Evolutionary conservation across 2,329 filamentous ascomycete species (phyloP).

Genomic region (Paracamarosporium sp.): DNA sequence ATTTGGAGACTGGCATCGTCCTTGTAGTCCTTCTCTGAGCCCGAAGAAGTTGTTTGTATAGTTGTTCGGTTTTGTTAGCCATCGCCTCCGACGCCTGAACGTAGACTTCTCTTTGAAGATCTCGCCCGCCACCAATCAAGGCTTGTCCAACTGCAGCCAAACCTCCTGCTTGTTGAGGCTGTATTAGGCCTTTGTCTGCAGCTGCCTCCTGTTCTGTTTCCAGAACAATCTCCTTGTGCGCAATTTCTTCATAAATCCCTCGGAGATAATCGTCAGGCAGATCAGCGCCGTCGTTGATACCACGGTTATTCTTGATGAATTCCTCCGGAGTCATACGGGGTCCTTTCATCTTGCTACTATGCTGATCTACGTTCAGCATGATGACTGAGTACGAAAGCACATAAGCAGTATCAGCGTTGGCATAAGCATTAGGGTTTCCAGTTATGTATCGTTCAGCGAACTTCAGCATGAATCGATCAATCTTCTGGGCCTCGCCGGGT

Average conservation of each 20-base stretch:
- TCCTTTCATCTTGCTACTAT: constrained; percentile 82
- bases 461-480: constrained; percentile 99
- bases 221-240: constrained; percentile 88
- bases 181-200: constrained; percentile 72
- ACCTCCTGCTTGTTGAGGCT: constrained; percentile 66
- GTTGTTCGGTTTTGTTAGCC: constrained; percentile 77
- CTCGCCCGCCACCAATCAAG: constrained; percentile 88
- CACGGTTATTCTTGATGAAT: constrained; percentile 98
- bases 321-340: constrained; percentile 94
- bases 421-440: constrained; percentile 95
- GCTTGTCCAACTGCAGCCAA: constrained; percentile 87
- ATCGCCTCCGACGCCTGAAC: constrained; percentile 97
- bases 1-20: constrained; percentile 71
- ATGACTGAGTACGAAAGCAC: constrained; percentile 97
- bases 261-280: constrained; percentile 90
- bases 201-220: constrained; percentile 90
- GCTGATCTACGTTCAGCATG: constrained; percentile 92
- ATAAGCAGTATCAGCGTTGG: constrained; percentile 97
- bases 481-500: constrained; percentile 96
- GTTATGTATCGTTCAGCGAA: constrained; percentile 96
- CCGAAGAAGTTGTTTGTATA: constrained; percentile 92
- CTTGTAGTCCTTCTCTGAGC: constrained; percentile 83
- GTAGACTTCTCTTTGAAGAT: constrained; percentile 90
- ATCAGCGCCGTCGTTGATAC: constrained; percentile 96
- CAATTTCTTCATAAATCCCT: constrained; percentile 91